Base-by-base conservation (phyloP, 495 filamentous ascomycete genomes). In the Tuber indicum region DNA sequence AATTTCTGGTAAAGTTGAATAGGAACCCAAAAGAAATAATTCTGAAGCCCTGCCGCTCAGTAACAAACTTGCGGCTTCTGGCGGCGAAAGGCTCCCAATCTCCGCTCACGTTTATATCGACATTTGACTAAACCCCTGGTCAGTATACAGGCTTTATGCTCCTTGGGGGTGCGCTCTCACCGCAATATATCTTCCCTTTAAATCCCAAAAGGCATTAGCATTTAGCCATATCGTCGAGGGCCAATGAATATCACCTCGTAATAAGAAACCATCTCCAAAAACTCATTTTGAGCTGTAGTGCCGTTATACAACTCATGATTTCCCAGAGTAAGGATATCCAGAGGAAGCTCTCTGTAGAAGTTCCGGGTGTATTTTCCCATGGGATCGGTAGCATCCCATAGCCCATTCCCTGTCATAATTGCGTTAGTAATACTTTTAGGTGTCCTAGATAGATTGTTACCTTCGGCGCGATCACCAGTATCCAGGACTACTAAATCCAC, bases 241-340 rank as follows among this genome's bases (percentile, higher is more conserved):
- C 58, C 58, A 36, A 17, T 36, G 58, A 5, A 74, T 70, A 17
- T 16, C 74, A 66, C 58, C 26, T 80, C 85, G 84, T 93, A 97
- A 83, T 91, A 90, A 3, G 93, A 92, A 1, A 97, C 91, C 2
- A 93, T 96, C 72, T 86, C 87, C 46, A 87, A 84, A 82, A 93
- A 93, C 81, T 99, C 96, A 58, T 89, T 87, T 41, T 91, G 87
- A 9, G 94, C 92, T 2, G 94, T 92, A 70, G 89, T 89, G 74
- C 87, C 85, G 79, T 94, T 90, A 86, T 99, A 99, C 52, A 99
- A 88, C 86, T 99, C 96, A 85, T 99, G 96, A 82, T 99, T 99
- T 70, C 96, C 96, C 8, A 92, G 91, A 52, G 92, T 94, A 41
- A 99, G 86, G 52, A 96, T 85, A 84, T 99, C 95, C 70, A 98